A percentile compares a stretch with the other conserved stretches of the same genome.
phyloP scores from a whole-genome alignment of 1,284 basidiomycete species.

The Cutaneotrichosporon sp. region DNA sequence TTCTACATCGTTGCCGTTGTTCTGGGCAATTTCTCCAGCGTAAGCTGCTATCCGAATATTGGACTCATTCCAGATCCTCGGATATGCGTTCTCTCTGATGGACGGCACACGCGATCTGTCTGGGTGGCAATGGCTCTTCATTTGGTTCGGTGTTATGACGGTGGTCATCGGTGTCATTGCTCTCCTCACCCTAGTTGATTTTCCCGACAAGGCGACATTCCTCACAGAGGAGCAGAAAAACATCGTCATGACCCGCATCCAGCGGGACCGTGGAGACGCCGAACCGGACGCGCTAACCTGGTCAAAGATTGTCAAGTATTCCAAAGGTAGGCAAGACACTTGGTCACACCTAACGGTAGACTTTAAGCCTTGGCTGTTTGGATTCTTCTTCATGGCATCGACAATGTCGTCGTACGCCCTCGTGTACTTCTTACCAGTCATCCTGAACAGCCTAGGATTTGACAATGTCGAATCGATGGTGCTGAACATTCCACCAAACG shows the following conservation, averaged over 20 bases:
- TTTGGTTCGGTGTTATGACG: constrained; percentile 3
- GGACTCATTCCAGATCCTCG: background rate
- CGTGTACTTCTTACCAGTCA: constrained; percentile 48
- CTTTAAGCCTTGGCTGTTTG: constrained; percentile 50
- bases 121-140: constrained; percentile 10
- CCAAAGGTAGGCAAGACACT: background rate
- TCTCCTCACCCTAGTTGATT: constrained; percentile 42
- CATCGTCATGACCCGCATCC: constrained; percentile 46
- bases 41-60: background rate
- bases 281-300: constrained; percentile 45
- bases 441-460: constrained; percentile 47
- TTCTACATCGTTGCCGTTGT: constrained; percentile 10
- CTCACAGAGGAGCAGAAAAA: constrained; percentile 44
- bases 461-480: constrained; percentile 32
- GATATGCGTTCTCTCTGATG: constrained; percentile 5
- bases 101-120: constrained; percentile 3
- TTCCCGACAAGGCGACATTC: constrained; percentile 52
- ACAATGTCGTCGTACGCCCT: constrained; percentile 22
- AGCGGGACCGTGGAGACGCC: constrained; percentile 50
- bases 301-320: constrained; percentile 38
- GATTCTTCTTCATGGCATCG: constrained; percentile 42
- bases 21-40: constrained; percentile 10
- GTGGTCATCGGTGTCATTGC: constrained; percentile 12
- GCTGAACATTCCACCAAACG: constrained; percentile 48
- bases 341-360: constrained; percentile 18